phyloP scores from a whole-genome alignment of 2,329 filamentous ascomycete species.

The Penicillium sp. region DNA sequence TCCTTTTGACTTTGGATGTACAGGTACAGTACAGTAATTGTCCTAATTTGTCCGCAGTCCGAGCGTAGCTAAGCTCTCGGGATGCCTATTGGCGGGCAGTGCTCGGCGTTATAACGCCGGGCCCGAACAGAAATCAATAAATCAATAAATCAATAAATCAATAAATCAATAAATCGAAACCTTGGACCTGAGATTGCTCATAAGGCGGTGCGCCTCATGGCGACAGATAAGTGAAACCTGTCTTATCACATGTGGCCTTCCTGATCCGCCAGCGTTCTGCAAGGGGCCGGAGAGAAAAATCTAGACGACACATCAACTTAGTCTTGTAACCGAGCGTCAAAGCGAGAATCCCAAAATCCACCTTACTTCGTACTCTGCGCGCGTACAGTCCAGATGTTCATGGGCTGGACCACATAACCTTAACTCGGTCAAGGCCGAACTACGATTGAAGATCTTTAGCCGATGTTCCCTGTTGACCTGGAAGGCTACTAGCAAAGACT shows the following conservation, averaged over 20 bases:
- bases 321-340: neutral
- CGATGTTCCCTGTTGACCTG: neutral
- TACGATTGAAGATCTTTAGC: neutral
- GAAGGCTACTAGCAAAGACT: neutral
- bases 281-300: neutral
- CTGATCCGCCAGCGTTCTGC: neutral
- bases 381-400: neutral
- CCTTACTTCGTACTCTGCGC: neutral
- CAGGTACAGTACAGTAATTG: neutral
- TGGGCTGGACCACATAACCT: neutral
- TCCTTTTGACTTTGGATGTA: neutral
- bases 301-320: neutral
- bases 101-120: neutral
- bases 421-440: neutral
- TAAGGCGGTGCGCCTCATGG: neutral
- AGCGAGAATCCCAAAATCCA: neutral
- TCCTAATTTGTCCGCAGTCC: neutral
- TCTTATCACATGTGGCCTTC: neutral
- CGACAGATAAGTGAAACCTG: constrained; percentile 1
- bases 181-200: neutral
- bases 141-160: neutral
- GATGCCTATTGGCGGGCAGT: neutral
- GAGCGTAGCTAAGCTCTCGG: neutral
- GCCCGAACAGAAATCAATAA: neutral
- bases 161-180: neutral